Conservation (phyloP, 2,329 filamentous ascomycete species). For the Botryosphaeria agaves region DNA sequence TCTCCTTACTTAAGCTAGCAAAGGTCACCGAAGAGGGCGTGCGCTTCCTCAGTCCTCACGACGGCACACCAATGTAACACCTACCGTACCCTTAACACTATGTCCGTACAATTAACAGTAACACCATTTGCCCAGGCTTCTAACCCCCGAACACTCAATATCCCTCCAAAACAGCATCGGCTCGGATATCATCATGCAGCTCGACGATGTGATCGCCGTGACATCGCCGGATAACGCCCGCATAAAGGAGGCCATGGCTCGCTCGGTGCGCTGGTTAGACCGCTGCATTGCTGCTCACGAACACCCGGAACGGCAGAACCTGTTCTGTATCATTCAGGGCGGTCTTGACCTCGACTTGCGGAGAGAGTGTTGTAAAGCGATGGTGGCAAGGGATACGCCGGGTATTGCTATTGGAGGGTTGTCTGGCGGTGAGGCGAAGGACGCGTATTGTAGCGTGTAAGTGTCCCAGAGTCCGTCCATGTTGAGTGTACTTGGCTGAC, state of each 20-base stretch:
- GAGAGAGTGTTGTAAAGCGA: conserved; percentile 64
- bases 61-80: conserved; percentile 69
- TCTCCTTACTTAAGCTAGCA: conserved; percentile 82
- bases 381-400: conserved; percentile 81
- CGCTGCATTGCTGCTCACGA: conserved; percentile 82
- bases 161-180: conserved; percentile 92
- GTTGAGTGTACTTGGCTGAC: no score
- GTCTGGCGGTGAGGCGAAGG: conserved; percentile 87
- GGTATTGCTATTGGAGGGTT: conserved; percentile 93
- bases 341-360: conserved; percentile 80
- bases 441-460: conserved; percentile 72
- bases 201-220: conserved; percentile 93
- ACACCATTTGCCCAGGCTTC: conserved; percentile 34
- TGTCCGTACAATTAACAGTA: conserved; percentile 1
- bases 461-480: no score
- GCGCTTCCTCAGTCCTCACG: conserved; percentile 87
- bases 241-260: conserved; percentile 89
- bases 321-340: conserved; percentile 98
- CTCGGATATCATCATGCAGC: conserved; percentile 98
- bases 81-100: not conserved
- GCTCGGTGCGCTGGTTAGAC: conserved; percentile 90
- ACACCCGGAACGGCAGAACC: conserved; percentile 67
- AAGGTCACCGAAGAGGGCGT: conserved; percentile 93
- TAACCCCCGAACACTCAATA: conserved; percentile 95
- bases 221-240: conserved; percentile 77